Evolutionary conservation across 768 basidiomycete species (phyloP).

Genomic region (Leucosporidium scottii): DNA sequence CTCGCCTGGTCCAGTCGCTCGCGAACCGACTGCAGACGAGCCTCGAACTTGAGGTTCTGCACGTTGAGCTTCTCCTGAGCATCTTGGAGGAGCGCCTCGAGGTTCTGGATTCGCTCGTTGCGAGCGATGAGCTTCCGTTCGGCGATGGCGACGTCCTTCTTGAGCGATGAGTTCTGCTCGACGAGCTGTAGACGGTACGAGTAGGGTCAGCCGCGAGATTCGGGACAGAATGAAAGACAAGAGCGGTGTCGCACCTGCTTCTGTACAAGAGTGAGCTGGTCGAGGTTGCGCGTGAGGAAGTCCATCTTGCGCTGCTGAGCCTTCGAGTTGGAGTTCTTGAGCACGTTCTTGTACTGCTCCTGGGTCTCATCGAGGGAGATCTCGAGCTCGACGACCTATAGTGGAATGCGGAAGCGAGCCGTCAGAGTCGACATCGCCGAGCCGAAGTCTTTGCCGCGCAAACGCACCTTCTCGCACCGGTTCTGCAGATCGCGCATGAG

Average conservation of each 20-base stretch:
- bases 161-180: constrained; percentile 92
- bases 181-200: constrained; percentile 61
- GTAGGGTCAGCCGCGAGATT: constrained; percentile 2
- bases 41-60: constrained; percentile 93
- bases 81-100: constrained; percentile 85
- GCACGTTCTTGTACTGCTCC: constrained; percentile 98
- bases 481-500: constrained; percentile 98
- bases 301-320: constrained; percentile 99
- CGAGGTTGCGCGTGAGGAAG: constrained; percentile 91
- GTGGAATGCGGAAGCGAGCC: constrained; percentile 18
- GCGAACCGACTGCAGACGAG: constrained; percentile 81
- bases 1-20: constrained; percentile 87
- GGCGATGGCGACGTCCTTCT: constrained; percentile 94
- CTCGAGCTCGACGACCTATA: constrained; percentile 93
- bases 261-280: constrained; percentile 89
- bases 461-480: constrained; percentile 89
- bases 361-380: constrained; percentile 97
- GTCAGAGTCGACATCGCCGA: constrained; percentile 11
- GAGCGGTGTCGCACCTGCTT: constrained; percentile 63
- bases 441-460: background rate
- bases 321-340: constrained; percentile 95
- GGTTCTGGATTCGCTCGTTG: constrained; percentile 94
- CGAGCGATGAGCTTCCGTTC: constrained; percentile 93
- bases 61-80: constrained; percentile 85
- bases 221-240: background rate